Evolutionary conservation across 805 yeast genomes (phyloP).

Genomic region (Lipomyces anomalus): DNA sequence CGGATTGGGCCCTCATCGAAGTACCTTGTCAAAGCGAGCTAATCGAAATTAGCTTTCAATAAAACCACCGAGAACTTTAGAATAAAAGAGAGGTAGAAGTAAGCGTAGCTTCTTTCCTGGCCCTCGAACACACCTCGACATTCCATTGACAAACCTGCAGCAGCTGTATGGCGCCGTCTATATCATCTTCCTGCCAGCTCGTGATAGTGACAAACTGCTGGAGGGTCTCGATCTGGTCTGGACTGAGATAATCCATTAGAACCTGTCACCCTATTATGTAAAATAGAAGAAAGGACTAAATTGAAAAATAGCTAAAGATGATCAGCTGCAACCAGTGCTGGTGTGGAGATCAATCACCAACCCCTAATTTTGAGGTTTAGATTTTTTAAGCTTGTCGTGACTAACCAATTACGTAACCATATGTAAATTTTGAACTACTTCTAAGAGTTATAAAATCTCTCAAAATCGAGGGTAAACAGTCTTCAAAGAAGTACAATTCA

Average conservation of each 20-base stretch:
- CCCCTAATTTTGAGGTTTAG: too few relatives aligned
- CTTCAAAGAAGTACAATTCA: too few relatives aligned
- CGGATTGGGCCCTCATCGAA: slow-evolving; percentile 21
- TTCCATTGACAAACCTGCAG: slow-evolving; percentile 37
- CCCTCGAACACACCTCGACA: slow-evolving; percentile 35
- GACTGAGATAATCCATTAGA: slow-evolving; percentile 11
- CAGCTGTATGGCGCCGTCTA: slow-evolving; percentile 29
- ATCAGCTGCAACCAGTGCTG: too few relatives aligned
- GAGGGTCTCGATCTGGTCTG: slow-evolving; percentile 21
- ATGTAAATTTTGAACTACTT: too few relatives aligned
- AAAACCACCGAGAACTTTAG: neutral
- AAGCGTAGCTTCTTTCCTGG: neutral
- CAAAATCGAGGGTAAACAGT: too few relatives aligned
- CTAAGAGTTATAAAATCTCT: too few relatives aligned
- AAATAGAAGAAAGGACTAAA: too few relatives aligned
- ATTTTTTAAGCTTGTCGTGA: too few relatives aligned
- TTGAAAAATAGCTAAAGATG: too few relatives aligned
- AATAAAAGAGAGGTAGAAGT: neutral
- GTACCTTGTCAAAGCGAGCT: slow-evolving; percentile 19
- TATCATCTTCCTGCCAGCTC: slow-evolving; percentile 30
- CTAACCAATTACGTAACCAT: too few relatives aligned
- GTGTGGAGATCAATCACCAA: too few relatives aligned
- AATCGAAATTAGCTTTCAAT: neutral
- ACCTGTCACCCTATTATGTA: too few relatives aligned
- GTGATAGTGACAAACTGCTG: slow-evolving; percentile 33